Percentiles rank a stretch among this genome's conserved stretches.
These are phyloP conservation scores for Tulasnella sp. DNA, from an alignment of 768 basidiomycete genomes.

Conservation along the genomic window DNA sequence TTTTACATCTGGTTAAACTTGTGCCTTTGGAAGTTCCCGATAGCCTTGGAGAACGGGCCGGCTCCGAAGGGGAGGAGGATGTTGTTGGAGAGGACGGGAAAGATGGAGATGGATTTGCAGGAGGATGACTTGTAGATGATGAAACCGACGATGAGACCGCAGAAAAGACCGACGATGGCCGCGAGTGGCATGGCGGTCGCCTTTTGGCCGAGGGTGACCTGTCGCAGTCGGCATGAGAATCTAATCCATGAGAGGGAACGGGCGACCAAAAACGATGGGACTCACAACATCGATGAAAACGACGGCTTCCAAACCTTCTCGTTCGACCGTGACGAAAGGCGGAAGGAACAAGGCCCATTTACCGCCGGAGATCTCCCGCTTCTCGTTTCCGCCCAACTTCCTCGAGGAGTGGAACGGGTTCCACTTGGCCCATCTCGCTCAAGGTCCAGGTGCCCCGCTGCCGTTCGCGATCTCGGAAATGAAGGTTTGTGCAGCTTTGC, in stretches of 20 bases:
- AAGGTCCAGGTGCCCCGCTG: neutral
- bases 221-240: neutral
- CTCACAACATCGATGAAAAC: constrained; percentile 83
- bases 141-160: constrained; percentile 68
- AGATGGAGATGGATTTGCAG: constrained; percentile 74
- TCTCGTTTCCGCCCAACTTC: constrained; percentile 28
- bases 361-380: constrained; percentile 22
- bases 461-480: constrained; percentile 19
- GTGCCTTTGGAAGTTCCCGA: constrained; percentile 68
- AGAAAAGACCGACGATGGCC: constrained; percentile 76
- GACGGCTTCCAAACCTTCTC: constrained; percentile 91
- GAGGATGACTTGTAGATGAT: constrained; percentile 77
- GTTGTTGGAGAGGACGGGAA: constrained; percentile 90
- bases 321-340: constrained; percentile 85
- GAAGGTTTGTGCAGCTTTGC: constrained; percentile 79
- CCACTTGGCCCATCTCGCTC: neutral
- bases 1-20: constrained; percentile 53
- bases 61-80: constrained; percentile 90
- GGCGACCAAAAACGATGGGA: constrained; percentile 4
- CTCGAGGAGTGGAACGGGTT: neutral
- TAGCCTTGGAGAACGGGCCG: constrained; percentile 79
- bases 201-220: constrained; percentile 71
- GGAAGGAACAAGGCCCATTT: constrained; percentile 88
- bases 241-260: no score
- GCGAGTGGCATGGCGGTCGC: constrained; percentile 88